These are phyloP conservation scores for Aspergillus novofumigatus DNA, from an alignment of 2,329 filamentous ascomycete genomes.

Conservation along the genomic window DNA sequence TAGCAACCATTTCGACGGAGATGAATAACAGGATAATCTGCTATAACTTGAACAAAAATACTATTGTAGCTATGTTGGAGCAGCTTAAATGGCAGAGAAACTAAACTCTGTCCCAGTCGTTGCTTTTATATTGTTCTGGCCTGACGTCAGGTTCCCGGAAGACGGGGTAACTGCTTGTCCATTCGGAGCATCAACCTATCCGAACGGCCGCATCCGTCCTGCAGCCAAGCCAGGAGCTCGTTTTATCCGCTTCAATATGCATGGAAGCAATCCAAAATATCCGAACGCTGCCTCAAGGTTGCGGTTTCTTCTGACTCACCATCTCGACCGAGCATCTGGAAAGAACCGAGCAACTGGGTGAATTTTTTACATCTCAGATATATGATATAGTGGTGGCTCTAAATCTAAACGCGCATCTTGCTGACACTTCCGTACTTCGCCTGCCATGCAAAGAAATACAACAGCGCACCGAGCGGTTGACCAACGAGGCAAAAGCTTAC, in stretches of 20 bases:
- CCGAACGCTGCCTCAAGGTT: background rate
- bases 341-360: background rate
- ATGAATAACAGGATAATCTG: background rate
- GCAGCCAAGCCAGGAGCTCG: background rate
- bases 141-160: background rate
- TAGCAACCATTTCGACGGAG: constrained; percentile 32
- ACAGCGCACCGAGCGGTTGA: constrained; percentile 83
- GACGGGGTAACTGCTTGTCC: background rate
- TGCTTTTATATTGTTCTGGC: background rate
- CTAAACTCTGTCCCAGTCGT: background rate
- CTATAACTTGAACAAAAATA: background rate
- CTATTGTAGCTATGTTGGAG: background rate
- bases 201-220: background rate
- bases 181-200: background rate
- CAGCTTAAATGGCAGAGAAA: background rate
- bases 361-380: background rate
- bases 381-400: background rate
- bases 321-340: background rate
- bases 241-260: too few relatives aligned
- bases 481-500: constrained; percentile 92
- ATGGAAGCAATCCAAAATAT: background rate
- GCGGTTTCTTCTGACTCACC: background rate
- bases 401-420: constrained; percentile 17
- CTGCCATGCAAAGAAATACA: constrained; percentile 99
- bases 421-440: constrained; percentile 88